phyloP scores from a whole-genome alignment of 1,139 yeast species.

The Nakaseomyces kungkrabaensis region DNA sequence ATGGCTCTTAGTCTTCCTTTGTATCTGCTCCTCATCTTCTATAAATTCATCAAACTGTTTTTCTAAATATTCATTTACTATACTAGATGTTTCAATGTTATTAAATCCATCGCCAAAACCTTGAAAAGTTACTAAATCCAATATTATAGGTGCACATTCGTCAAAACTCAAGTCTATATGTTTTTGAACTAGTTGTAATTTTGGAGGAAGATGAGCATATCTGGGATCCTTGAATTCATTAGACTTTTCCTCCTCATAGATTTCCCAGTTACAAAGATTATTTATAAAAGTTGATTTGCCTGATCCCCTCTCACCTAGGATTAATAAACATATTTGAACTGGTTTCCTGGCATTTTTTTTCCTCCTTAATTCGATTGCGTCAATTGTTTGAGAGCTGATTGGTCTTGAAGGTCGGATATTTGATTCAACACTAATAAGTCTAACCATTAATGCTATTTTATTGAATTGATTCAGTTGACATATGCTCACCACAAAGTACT shows the following conservation, averaged over 20 bases:
- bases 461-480: background rate
- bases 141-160: conserved; percentile 34
- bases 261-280: conserved; percentile 39
- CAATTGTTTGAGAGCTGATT: background rate
- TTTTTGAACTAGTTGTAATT: conserved; percentile 19
- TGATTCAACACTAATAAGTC: background rate
- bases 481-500: too few species aligned
- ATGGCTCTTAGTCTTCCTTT: conserved; percentile 42
- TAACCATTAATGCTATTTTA: background rate
- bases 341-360: conserved; percentile 50
- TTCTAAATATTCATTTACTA: conserved; percentile 44
- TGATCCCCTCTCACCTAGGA: conserved; percentile 52
- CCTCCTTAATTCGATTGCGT: conserved; percentile 37
- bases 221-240: conserved; percentile 1
- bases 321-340: conserved; percentile 45
- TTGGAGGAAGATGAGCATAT: conserved; percentile 19
- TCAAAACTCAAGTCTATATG: conserved; percentile 31
- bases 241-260: conserved; percentile 8
- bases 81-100: conserved; percentile 28
- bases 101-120: conserved; percentile 39
- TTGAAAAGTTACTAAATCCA: conserved; percentile 36
- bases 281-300: conserved; percentile 59
- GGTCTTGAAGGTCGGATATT: background rate
- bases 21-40: conserved; percentile 50
- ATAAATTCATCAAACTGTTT: conserved; percentile 46